Percentiles rank a stretch among this genome's conserved stretches.
Evolutionary conservation across 192 early-diverging fungal species (phyloP).

Genomic region (Coemansia sp.): DNA sequence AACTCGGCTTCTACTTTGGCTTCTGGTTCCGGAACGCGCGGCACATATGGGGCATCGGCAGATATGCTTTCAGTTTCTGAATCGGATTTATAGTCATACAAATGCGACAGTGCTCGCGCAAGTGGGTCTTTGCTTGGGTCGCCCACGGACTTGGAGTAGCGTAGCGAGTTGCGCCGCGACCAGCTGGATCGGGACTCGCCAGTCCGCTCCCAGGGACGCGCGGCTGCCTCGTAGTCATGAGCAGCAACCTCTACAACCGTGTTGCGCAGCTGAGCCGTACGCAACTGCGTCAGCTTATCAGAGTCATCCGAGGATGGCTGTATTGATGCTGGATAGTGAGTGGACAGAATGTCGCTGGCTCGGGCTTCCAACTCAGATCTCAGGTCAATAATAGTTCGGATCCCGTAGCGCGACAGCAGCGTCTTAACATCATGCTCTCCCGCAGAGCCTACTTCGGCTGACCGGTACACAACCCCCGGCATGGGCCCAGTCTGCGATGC

Average conservation of each 20-base stretch:
- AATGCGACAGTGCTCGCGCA: constrained; percentile 38
- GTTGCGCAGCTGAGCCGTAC: constrained; percentile 36
- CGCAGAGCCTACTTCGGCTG: constrained; percentile 48
- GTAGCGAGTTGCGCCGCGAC: constrained; percentile 44
- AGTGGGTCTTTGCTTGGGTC: constrained; percentile 35
- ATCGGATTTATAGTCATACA: constrained; percentile 32
- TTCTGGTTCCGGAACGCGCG: background rate
- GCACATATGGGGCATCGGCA: constrained; percentile 27
- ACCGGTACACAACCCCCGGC: constrained; percentile 53
- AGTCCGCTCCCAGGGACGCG: constrained; percentile 46
- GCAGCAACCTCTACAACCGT: constrained; percentile 52
- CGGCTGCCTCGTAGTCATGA: constrained; percentile 43
- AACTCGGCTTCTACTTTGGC: background rate
- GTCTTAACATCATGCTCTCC: constrained; percentile 47
- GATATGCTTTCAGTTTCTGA: constrained; percentile 29
- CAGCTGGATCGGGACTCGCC: constrained; percentile 44
- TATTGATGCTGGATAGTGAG: constrained; percentile 49
- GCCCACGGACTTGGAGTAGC: constrained; percentile 40
- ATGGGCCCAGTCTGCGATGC: constrained; percentile 35
- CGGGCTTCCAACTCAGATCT: constrained; percentile 48
- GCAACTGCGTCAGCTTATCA: constrained; percentile 29
- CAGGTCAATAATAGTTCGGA: constrained; percentile 55
- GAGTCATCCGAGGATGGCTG: constrained; percentile 45
- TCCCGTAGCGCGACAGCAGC: constrained; percentile 48
- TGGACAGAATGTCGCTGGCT: constrained; percentile 42